Conservation (phyloP, 2,329 filamentous ascomycete species). For the Aspergillus pseudoviridinutans region DNA sequence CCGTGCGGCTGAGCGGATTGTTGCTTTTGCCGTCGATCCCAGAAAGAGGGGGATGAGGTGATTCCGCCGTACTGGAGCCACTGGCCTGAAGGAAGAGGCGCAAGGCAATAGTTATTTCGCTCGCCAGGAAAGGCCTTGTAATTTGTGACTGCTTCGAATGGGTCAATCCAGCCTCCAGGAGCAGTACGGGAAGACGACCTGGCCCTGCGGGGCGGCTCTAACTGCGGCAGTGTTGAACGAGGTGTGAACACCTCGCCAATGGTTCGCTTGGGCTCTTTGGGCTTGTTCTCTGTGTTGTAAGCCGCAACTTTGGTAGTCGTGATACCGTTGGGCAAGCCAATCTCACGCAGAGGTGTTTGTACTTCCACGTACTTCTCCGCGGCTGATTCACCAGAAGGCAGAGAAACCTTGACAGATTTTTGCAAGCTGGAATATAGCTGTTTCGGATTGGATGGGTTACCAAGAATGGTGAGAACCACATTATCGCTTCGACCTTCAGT, state of each 20-base stretch:
- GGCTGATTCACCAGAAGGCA: slow-evolving; percentile 35
- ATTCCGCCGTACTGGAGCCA: slow-evolving; percentile 44
- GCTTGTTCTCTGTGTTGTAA: slow-evolving; percentile 32
- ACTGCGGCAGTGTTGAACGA: slow-evolving; percentile 32
- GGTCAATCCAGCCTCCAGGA: slow-evolving; percentile 38
- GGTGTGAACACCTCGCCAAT: slow-evolving; percentile 45
- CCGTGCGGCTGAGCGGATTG: slow-evolving; percentile 16
- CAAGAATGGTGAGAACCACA: slow-evolving; percentile 71
- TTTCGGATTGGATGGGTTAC: slow-evolving; percentile 67
- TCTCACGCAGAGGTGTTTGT: slow-evolving; percentile 55
- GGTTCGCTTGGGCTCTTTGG: slow-evolving; percentile 32
- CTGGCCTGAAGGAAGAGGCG: slow-evolving; percentile 36
- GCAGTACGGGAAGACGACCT: slow-evolving; percentile 29
- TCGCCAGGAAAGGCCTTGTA: slow-evolving; percentile 32
- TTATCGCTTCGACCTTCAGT: slow-evolving; percentile 47
- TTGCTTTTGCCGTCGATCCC: slow-evolving; percentile 35
- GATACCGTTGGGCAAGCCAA: slow-evolving; percentile 69
- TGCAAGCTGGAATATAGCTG: slow-evolving; percentile 86
- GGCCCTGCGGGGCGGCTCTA: slow-evolving; percentile 40
- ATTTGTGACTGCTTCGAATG: slow-evolving; percentile 37
- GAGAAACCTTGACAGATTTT: slow-evolving; percentile 37
- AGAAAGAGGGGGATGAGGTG: slow-evolving; percentile 36
- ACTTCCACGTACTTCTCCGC: slow-evolving; percentile 36
- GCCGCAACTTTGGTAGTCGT: slow-evolving; percentile 64
- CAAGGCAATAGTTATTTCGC: slow-evolving; percentile 38